Evolutionary conservation across 345 rosid genomes (phyloP).

Genomic region (Salix purpurea): DNA sequence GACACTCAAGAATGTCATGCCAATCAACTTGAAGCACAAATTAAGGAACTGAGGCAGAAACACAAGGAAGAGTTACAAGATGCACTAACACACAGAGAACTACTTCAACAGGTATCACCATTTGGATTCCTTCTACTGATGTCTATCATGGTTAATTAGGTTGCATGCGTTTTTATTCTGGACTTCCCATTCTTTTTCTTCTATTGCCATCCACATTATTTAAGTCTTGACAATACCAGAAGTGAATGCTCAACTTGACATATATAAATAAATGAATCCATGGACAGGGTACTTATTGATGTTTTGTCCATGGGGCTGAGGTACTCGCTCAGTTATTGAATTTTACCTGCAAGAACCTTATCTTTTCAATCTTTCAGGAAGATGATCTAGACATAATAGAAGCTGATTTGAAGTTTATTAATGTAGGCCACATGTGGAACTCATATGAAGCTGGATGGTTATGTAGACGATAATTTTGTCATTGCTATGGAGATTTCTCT

Average conservation of each 20-base stretch:
- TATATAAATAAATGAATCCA: neutral
- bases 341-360: neutral
- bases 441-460: neutral
- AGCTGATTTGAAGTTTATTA: neutral
- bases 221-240: neutral
- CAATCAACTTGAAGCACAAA: slow-evolving; percentile 79
- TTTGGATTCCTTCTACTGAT: slow-evolving; percentile 1
- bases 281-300: neutral
- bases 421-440: neutral
- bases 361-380: neutral
- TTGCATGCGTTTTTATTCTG: neutral
- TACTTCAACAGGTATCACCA: slow-evolving; percentile 69
- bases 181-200: neutral
- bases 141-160: neutral
- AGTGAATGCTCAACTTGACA: slow-evolving; percentile 3
- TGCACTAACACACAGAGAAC: slow-evolving; percentile 65
- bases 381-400: neutral
- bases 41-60: slow-evolving; percentile 68
- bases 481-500: neutral
- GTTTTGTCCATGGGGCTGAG: neutral
- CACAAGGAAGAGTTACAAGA: slow-evolving; percentile 94
- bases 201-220: neutral
- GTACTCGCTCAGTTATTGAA: neutral
- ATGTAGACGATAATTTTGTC: neutral
- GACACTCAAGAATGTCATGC: slow-evolving; percentile 92